These are phyloP conservation scores for Strobilomyces echinocephalus DNA, from an alignment of 768 basidiomycete genomes.

Conservation along the genomic window DNA sequence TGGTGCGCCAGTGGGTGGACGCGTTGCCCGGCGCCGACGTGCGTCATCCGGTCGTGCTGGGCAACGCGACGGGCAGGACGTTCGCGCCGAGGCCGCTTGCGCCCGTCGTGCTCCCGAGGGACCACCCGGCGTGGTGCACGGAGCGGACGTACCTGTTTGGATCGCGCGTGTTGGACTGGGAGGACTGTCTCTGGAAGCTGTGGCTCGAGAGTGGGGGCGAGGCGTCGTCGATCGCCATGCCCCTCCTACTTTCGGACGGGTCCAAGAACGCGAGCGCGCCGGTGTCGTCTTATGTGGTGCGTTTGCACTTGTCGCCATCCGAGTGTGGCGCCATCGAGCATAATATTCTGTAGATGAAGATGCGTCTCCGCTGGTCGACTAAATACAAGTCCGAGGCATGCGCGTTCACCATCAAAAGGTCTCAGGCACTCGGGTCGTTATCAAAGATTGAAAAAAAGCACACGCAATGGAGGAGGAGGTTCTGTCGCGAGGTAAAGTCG, in stretches of 20 bases:
- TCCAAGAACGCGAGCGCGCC: slow-evolving; percentile 3
- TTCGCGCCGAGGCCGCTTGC: slow-evolving; percentile 41
- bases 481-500: slow-evolving; percentile 44
- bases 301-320: neutral
- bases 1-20: slow-evolving; percentile 17
- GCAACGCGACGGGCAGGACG: slow-evolving; percentile 25
- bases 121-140: slow-evolving; percentile 56
- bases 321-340: neutral
- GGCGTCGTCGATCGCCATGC: slow-evolving; percentile 18
- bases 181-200: slow-evolving; percentile 63
- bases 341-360: slow-evolving; percentile 30
- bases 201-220: slow-evolving; percentile 52
- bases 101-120: slow-evolving; percentile 40
- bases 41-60: slow-evolving; percentile 27
- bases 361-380: slow-evolving; percentile 40
- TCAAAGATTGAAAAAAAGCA: slow-evolving; percentile 38
- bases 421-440: slow-evolving; percentile 29
- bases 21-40: slow-evolving; percentile 9
- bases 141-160: slow-evolving; percentile 47
- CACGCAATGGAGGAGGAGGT: slow-evolving; percentile 52
- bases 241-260: slow-evolving; percentile 9
- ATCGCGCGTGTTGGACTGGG: slow-evolving; percentile 52
- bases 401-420: slow-evolving; percentile 41
- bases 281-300: slow-evolving; percentile 21
- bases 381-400: slow-evolving; percentile 54